Percentiles rank a stretch among this genome's conserved stretches.
phyloP scores from a whole-genome alignment of 2,329 filamentous ascomycete species.

The Colletotrichum neosansevieriae region DNA sequence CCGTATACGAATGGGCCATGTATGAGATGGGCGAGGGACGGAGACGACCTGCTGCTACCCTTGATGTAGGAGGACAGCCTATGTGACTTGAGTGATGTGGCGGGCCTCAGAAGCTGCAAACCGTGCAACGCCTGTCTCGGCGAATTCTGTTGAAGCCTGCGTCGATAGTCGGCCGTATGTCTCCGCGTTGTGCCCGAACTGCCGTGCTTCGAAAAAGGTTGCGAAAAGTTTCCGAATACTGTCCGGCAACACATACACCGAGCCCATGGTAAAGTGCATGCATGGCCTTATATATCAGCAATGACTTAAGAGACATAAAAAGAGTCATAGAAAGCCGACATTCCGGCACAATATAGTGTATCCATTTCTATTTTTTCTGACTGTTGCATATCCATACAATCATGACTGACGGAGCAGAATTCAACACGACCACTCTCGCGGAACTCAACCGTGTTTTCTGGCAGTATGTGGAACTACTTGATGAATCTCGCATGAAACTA shows the following conservation, averaged over 20 bases:
- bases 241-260: conserved; percentile 1
- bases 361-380: not conserved
- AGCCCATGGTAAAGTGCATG: not conserved
- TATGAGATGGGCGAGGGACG: conserved; percentile 58
- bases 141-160: not conserved
- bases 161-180: not conserved
- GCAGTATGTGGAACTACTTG: conserved; percentile 21
- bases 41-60: conserved; percentile 34
- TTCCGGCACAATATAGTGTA: not conserved
- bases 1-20: conserved; percentile 92
- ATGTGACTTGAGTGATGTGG: conserved; percentile 38
- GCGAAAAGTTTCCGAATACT: conserved; percentile 36
- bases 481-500: not conserved
- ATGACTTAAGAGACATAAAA: not conserved
- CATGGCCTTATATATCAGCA: not conserved
- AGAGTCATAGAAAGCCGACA: not conserved
- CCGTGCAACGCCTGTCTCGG: not conserved
- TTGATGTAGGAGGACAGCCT: conserved; percentile 19
- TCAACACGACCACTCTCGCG: conserved; percentile 22
- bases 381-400: not conserved
- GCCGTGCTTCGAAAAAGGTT: not conserved
- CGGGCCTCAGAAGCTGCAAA: not conserved
- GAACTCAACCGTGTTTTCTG: conserved; percentile 39
- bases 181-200: conserved; percentile 4
- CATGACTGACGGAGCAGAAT: conserved; percentile 9